phyloP scores from a whole-genome alignment of 163 green algal species.

The Volvox carteri region DNA sequence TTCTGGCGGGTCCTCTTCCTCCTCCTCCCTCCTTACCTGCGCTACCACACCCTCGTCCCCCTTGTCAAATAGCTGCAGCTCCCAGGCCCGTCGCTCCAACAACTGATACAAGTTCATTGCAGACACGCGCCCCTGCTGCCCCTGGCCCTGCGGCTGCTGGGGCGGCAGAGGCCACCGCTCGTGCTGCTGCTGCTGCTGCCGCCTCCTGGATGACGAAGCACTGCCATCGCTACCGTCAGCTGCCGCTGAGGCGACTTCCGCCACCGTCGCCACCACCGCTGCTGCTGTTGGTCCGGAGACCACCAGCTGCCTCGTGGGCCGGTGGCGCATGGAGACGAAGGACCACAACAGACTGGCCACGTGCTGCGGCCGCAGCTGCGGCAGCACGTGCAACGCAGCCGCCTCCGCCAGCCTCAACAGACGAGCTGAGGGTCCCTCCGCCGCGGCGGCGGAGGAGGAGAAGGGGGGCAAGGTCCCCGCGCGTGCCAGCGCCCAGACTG shows the following conservation, averaged over 20 bases:
- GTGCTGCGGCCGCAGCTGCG: slow-evolving; percentile 24
- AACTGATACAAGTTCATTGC: background rate
- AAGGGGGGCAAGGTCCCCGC: too few relatives aligned
- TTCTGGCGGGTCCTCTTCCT: background rate
- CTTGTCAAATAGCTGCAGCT: background rate
- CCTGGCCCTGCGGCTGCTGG: background rate
- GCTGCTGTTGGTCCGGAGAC: background rate
- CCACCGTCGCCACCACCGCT: background rate
- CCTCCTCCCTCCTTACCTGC: slow-evolving; percentile 29
- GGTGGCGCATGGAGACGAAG: background rate
- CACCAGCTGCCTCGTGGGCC: background rate
- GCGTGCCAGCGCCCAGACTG: slow-evolving; percentile 48
- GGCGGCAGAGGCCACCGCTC: too few relatives aligned
- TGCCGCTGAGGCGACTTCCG: background rate
- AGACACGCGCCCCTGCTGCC: background rate
- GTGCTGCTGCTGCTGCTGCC: background rate
- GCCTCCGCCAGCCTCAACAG: slow-evolving; percentile 21
- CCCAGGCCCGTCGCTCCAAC: background rate
- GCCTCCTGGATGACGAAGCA: background rate
- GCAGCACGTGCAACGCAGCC: background rate
- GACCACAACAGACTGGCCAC: slow-evolving; percentile 45
- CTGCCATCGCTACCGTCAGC: background rate
- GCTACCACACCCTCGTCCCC: background rate
- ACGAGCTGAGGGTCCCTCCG: background rate
- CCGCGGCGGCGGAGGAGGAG: background rate